Evolutionary conservation across 441 rosid species (phyloP).

Genomic region (Jatropha podagrica): DNA sequence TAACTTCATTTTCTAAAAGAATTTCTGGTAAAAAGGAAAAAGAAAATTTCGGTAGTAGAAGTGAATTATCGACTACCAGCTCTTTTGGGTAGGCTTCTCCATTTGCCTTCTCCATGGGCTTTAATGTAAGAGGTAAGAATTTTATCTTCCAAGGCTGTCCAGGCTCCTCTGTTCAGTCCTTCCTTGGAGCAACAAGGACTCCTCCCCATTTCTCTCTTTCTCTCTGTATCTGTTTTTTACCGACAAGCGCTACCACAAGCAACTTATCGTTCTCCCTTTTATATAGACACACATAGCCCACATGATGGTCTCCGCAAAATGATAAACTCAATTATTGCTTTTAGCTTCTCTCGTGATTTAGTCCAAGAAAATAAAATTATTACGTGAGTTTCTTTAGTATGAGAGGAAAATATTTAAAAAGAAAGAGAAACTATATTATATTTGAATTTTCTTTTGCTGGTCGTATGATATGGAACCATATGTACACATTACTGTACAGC

Average conservation of each 20-base stretch:
- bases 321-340: too few relatives aligned
- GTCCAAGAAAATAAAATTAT: too few relatives aligned
- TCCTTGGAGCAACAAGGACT: conserved; percentile 51
- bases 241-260: background rate
- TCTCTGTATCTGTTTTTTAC: conserved; percentile 6
- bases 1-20: background rate
- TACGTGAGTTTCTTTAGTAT: too few relatives aligned
- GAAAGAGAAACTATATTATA: too few relatives aligned
- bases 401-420: too few relatives aligned
- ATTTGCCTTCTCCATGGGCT: conserved; percentile 64
- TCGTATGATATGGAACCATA: too few relatives aligned
- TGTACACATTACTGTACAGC: too few relatives aligned
- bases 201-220: conserved; percentile 34
- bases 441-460: too few relatives aligned
- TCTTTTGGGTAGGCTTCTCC: conserved; percentile 64
- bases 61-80: conserved; percentile 39
- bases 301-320: too few relatives aligned
- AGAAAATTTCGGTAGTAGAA: background rate
- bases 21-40: background rate
- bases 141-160: conserved; percentile 70
- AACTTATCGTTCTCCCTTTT: background rate
- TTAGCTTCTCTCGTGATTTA: too few relatives aligned
- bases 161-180: conserved; percentile 69
- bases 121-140: conserved; percentile 45
- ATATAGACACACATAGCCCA: background rate